Evolutionary conservation across 371 early-diverging fungal genomes (phyloP), one percentile per base, ranked within the genome.

Genomic region (Syncephalastrum sp.): DNA sequence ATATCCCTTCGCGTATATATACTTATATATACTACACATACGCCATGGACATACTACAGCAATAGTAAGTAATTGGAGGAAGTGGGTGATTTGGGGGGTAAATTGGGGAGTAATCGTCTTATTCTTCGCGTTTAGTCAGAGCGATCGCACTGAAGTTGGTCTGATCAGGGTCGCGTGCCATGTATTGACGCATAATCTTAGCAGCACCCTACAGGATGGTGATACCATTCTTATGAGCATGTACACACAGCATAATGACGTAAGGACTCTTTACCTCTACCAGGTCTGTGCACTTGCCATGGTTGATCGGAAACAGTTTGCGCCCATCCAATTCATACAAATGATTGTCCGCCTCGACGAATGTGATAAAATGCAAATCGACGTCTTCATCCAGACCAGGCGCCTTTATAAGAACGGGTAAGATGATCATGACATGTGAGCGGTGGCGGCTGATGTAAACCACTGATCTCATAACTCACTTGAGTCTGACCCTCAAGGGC

Each of bases 281-380:
- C 29, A 91, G 65, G 47, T 88, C 77, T 3, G 68, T 63, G 23
- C 78, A 76, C 33, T 79, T 67, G 5, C 95, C 96, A 64, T 93
- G 94, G 66, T 91, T 85, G 57, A 96, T 87, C 12, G 97, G 97
- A 19, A 80, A 84, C 4, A 78, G 72, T 48, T 88, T 89, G 42
- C 86, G 75, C 47, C 96, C 95, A 67, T 97, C 96, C 57, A 96
- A 65, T 65, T 97, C 96, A 59, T 89, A 94, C 14, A 97, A 41
- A 16, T 82, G 74, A 21, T 91, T 86, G 46, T 89, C 90, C 8
- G 80, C 75, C 27, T 82, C 68, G 15, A 93, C 82, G 77, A 95
- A 90, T 19, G 89, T 85, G 7, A 93, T 81, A 67, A 91, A 97
- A 68, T 96, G 98, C 56, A 90, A 74, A 50, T 91, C 75, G 16